Evolutionary conservation across 352 stramenopile species (phyloP), one percentile per base, ranked within the genome.

Genomic region (Phytophthora pinifolia): DNA sequence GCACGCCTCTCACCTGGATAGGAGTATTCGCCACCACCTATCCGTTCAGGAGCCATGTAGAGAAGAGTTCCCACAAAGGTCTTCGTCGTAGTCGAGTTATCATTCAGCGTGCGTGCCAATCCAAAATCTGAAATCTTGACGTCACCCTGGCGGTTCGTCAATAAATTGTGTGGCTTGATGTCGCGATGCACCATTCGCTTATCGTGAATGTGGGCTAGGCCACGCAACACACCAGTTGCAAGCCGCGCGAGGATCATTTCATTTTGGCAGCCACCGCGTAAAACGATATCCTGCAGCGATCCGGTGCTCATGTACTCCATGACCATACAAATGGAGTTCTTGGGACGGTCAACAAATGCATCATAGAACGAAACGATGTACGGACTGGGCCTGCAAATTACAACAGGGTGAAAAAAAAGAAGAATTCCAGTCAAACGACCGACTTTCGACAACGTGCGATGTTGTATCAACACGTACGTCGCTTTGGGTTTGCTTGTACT

Each of bases 31-130:
- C 88, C 85, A 9, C 89, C 89, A 20, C 83, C 83, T 53, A 98
- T 97, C 12, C 94, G 83, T 66, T 98, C 94, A 15, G 94, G 94
- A 2, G 89, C 88, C 94, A 98, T 98, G 65, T 98, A 98, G 4
- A 95, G 69, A 47, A 98, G 49, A 6, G 92, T 98, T 1, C 93
- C 93, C 18, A 98, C 89, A 60, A 98, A 98, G 1, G 91, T 98
- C 45, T 97, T 93, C 6, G 87, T 91, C 27, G 76, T 77, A 18
- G 62, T 85, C 1, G 59, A 71, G 31, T 80, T 85, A 53, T 93
- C 84, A 57, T 90, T 91, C 7, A 92, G 54, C 4, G 83, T 94
- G 18, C 78, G 71, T 13, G 83, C 84, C 39, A 96, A 74, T 5
- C 86, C 86, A 61, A 96, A 94, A 64, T 96, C 86, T 1, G 86